Conservation (phyloP, 1,284 basidiomycete genomes). For the Ustilago tritici region DNA sequence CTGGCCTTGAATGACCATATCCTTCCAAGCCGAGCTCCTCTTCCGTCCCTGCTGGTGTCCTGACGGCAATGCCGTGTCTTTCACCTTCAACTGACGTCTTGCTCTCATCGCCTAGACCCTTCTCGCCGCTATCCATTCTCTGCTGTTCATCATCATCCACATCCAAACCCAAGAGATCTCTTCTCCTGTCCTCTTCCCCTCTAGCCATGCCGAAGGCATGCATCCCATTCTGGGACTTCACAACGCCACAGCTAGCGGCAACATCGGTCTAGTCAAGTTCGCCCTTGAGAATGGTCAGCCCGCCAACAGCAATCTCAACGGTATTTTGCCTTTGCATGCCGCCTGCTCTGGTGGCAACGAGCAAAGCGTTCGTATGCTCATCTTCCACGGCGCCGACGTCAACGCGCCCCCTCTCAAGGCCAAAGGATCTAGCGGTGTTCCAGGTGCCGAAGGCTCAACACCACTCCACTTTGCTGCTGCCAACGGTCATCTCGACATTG, state of each 20-base stretch:
- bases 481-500: conserved; percentile 62
- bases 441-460: conserved; percentile 64
- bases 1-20: conserved; percentile 10
- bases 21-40: too few species aligned
- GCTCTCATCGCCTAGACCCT: too few species aligned
- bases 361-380: conserved; percentile 55
- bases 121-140: too few species aligned
- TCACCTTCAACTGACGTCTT: too few species aligned
- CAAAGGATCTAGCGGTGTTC: conserved; percentile 33
- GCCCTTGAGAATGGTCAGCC: conserved; percentile 66
- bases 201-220: conserved; percentile 27
- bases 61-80: too few species aligned
- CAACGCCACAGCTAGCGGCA: conserved; percentile 60
- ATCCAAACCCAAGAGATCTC: too few species aligned
- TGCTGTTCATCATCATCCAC: too few species aligned
- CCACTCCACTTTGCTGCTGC: conserved; percentile 68
- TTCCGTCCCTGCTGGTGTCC: too few species aligned
- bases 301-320: conserved; percentile 59
- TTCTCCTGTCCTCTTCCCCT: neutral
- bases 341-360: conserved; percentile 63
- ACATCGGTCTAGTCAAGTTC: conserved; percentile 65
- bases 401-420: conserved; percentile 51
- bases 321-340: conserved; percentile 64
- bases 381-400: conserved; percentile 64
- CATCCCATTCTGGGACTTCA: conserved; percentile 63